phyloP scores from a whole-genome alignment of 305 asterid species.

The Fraxinus xanthoxyloides region DNA sequence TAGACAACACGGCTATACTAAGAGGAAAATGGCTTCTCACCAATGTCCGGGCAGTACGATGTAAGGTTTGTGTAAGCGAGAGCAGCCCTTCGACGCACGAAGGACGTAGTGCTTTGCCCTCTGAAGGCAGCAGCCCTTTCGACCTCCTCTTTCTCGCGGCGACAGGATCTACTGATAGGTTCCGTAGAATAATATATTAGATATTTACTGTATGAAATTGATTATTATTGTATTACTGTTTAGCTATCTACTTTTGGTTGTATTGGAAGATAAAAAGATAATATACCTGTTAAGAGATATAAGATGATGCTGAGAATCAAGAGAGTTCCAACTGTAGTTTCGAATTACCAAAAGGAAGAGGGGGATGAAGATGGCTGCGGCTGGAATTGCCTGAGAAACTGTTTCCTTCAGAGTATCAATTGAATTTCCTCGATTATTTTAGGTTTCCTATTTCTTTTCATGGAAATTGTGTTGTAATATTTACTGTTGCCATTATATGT shows the following conservation, averaged over 20 bases:
- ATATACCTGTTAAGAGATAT: background rate
- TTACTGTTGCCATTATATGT: conserved; percentile 59
- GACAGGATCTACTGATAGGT: conserved; percentile 46
- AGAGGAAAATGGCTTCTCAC: conserved; percentile 43
- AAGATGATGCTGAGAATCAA: conserved; percentile 69
- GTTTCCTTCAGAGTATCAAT: conserved; percentile 71
- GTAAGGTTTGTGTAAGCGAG: conserved; percentile 65
- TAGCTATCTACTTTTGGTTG: background rate
- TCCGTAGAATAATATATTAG: background rate
- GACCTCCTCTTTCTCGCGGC: conserved; percentile 98
- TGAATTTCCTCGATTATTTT: background rate
- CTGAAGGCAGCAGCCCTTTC: conserved; percentile 98
- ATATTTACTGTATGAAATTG: background rate
- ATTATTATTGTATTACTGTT: background rate
- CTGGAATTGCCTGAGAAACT: conserved; percentile 75
- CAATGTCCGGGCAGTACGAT: conserved; percentile 70
- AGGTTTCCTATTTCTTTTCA: background rate
- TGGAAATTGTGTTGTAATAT: background rate
- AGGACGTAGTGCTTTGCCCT: conserved; percentile 92
- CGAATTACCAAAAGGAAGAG: conserved; percentile 81
- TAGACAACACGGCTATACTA: conserved; percentile 86
- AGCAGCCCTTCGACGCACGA: conserved; percentile 95
- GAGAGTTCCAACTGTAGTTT: conserved; percentile 90
- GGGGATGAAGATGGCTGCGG: conserved; percentile 75
- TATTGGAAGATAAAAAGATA: background rate